Percentiles rank a stretch among this genome's conserved stretches.
Conservation (phyloP, 2,329 filamentous ascomycete genomes). For the Colletotrichum tropicale region DNA sequence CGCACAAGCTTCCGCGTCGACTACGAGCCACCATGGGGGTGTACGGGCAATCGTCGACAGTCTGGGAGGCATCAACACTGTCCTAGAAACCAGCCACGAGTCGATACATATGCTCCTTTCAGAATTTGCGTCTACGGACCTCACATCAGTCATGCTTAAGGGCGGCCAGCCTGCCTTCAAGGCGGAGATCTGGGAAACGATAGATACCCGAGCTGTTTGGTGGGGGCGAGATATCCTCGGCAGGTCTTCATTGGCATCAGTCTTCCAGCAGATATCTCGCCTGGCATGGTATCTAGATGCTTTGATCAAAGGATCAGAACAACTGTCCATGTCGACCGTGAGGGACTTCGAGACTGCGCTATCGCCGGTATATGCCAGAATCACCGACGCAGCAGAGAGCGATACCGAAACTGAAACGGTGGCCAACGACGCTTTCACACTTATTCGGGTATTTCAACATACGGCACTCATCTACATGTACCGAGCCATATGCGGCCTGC, state of each 20-base stretch:
- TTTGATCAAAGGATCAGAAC: neutral
- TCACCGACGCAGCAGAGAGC: constrained; percentile 19
- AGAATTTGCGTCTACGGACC: constrained; percentile 46
- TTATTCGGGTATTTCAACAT: constrained; percentile 44
- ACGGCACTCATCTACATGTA: constrained; percentile 47
- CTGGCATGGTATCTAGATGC: constrained; percentile 33
- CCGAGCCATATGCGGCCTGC: constrained; percentile 42
- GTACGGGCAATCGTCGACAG: constrained; percentile 38
- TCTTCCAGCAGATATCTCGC: constrained; percentile 34
- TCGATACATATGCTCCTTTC: constrained; percentile 43
- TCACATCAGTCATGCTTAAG: constrained; percentile 44
- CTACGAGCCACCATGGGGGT: constrained; percentile 35
- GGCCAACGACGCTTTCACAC: constrained; percentile 35
- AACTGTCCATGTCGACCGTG: constrained; percentile 32
- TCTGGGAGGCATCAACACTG: constrained; percentile 30
- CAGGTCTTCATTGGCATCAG: constrained; percentile 35
- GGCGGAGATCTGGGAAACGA: constrained; percentile 38
- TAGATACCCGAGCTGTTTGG: constrained; percentile 44
- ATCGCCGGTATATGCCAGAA: constrained; percentile 27
- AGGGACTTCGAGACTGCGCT: constrained; percentile 30
- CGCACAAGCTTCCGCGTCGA: constrained; percentile 27
- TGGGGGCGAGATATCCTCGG: constrained; percentile 42
- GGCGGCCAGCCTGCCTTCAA: constrained; percentile 42
- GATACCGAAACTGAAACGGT: constrained; percentile 21
- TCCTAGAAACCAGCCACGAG: constrained; percentile 29